These are phyloP conservation scores for Fagus crenata DNA, from an alignment of 306 rosid species.

Conservation along the genomic window DNA sequence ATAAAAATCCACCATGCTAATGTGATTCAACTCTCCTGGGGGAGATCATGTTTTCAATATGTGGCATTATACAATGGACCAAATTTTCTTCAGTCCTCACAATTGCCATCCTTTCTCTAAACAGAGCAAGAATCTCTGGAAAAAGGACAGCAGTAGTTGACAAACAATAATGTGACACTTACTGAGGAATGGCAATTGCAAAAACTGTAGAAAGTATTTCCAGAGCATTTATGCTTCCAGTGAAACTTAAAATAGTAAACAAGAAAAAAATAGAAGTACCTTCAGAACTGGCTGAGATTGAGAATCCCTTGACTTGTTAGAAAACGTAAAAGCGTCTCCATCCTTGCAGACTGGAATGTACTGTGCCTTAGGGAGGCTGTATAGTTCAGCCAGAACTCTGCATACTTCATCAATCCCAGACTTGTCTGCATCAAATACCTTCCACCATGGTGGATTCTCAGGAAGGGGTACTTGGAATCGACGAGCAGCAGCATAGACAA, in stretches of 20 bases:
- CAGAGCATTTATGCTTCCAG: background rate
- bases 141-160: background rate
- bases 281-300: conserved; percentile 58
- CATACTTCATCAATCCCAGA: conserved; percentile 93
- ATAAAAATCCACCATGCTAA: background rate
- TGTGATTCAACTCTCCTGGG: background rate
- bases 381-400: conserved; percentile 82
- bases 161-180: conserved; percentile 9
- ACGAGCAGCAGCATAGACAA: conserved; percentile 91
- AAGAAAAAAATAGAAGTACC: conserved; percentile 40
- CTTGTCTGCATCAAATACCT: conserved; percentile 87
- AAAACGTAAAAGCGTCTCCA: conserved; percentile 78
- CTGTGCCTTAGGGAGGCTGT: conserved; percentile 86
- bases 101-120: conserved; percentile 13
- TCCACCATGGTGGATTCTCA: conserved; percentile 99
- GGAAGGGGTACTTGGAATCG: conserved; percentile 94
- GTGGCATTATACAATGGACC: background rate
- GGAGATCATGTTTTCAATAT: background rate
- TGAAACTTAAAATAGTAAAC: background rate
- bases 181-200: background rate
- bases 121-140: background rate
- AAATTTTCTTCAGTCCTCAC: background rate
- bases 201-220: background rate
- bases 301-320: conserved; percentile 63
- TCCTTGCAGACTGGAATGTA: conserved; percentile 84